phyloP scores from a whole-genome alignment of 2,329 filamentous ascomycete species.

The Coniochaeta prunicola region DNA sequence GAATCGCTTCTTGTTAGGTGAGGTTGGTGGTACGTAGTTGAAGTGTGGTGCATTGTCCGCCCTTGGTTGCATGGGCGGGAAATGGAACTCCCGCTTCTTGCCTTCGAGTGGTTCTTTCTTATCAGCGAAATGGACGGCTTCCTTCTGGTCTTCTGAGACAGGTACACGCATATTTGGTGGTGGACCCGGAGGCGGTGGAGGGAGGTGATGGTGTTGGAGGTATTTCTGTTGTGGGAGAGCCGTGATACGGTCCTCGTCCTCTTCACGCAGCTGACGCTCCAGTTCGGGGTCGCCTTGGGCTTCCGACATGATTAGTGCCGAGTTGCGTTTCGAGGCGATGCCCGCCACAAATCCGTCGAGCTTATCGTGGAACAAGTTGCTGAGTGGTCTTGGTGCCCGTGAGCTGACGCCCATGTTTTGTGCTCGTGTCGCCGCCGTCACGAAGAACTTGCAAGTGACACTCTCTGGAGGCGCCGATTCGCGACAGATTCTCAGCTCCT shows the following conservation, averaged over 20 bases:
- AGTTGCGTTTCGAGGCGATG: slow-evolving; percentile 81
- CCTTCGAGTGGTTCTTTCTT: slow-evolving; percentile 20
- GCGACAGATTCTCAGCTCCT: slow-evolving; percentile 86
- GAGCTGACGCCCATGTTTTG: slow-evolving; percentile 20
- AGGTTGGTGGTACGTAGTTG: slow-evolving; percentile 45
- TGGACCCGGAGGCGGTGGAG: slow-evolving; percentile 23
- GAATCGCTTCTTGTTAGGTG: slow-evolving; percentile 29
- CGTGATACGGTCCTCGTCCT: slow-evolving; percentile 79
- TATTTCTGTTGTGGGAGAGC: slow-evolving; percentile 67
- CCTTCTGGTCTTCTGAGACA: slow-evolving; percentile 44
- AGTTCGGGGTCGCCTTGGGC: slow-evolving; percentile 71
- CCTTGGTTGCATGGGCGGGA: slow-evolving; percentile 43
- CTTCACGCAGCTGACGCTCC: slow-evolving; percentile 70
- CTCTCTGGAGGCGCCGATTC: slow-evolving; percentile 83
- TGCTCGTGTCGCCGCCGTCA: slow-evolving; percentile 66
- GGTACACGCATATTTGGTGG: slow-evolving; percentile 11
- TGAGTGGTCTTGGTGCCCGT: slow-evolving; percentile 56
- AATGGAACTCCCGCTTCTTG: slow-evolving; percentile 43
- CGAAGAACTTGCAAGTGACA: slow-evolving; percentile 90
- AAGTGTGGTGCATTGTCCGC: slow-evolving; percentile 46
- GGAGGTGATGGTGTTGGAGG: slow-evolving; percentile 45
- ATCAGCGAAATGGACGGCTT: slow-evolving; percentile 34
- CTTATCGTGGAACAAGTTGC: slow-evolving; percentile 73
- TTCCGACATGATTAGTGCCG: slow-evolving; percentile 73
- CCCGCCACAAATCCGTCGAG: slow-evolving; percentile 83